Percentiles rank a stretch among this genome's conserved stretches.
phyloP scores from a whole-genome alignment of 2,329 filamentous ascomycete genomes.

The Cercospora berteroae region DNA sequence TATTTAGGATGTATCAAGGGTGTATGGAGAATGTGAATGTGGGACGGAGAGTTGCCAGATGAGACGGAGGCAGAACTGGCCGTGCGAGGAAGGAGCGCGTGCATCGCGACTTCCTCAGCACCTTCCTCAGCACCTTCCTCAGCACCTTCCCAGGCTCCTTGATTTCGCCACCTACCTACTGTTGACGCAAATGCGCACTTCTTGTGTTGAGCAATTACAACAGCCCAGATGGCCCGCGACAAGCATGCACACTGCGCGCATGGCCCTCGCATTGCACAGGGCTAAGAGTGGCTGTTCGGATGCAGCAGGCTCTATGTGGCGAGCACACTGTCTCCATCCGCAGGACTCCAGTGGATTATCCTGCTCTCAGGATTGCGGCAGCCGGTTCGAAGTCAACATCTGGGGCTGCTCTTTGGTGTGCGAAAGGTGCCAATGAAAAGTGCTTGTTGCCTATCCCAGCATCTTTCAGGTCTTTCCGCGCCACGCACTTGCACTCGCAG shows the following conservation, averaged over 20 bases:
- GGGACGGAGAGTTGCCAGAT: not conserved
- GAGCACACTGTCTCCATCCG: not conserved
- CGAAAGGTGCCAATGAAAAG: not conserved
- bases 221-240: not conserved
- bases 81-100: constrained; percentile 6
- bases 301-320: not conserved
- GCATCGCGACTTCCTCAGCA: not conserved
- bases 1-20: not conserved
- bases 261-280: not conserved
- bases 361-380: not conserved
- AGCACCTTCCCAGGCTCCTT: not conserved
- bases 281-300: not conserved
- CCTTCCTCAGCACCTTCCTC: not conserved
- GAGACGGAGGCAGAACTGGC: not conserved
- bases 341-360: not conserved
- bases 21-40: not conserved
- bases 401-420: not conserved
- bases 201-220: not conserved
- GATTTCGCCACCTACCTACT: not conserved
- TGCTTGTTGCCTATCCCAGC: not conserved
- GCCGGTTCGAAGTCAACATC: not conserved
- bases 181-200: not conserved
- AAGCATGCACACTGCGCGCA: not conserved
- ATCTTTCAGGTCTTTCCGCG: constrained; percentile 30
- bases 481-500: constrained; percentile 44